Base-by-base conservation (phyloP, 1,139 yeast genomes). In the Sugiyamaella grinbergsii region DNA sequence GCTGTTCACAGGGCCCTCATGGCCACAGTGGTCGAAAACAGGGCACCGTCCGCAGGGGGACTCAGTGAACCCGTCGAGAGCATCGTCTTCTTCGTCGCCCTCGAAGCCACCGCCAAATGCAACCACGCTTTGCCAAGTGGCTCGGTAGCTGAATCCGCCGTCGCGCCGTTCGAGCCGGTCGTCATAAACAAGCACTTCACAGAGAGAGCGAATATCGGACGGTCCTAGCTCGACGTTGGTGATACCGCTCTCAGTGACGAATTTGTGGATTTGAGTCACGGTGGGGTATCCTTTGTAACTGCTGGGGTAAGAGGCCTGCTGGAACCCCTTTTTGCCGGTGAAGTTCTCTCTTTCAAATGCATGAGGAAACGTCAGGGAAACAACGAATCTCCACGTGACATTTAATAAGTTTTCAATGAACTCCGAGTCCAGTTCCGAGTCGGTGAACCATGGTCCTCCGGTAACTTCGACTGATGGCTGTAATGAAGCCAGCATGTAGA, bases 361-460 rank as follows among this genome's bases (percentile, higher is more conserved):
- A 50, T 79, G 73, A 1, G 97, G 97, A 64, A 75, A 87, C 0
- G 96, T 80, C 60, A 79, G 80, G 20, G 82, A 78, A 1, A 90
- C 89, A 5, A 88, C 82, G 67, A 75, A 93, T 61, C 94, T 76
- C 96, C 98, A 93, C 13, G 91, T 82, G 42, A 91, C 93, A 20
- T 88, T 81, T 57, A 88, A 71, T 53, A 93, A 71, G 44, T 89
- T 83, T 60, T 89, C 94, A 54, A 93, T 91, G 65, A 93, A 93
- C 66, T 91, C 98, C 2, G 91, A 83, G 64, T 93, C 99, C 54
- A 93, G 76, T 67, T 93, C 98, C 29, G 91, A 82, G 66, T 94
- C 98, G 0, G 98, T 90, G 68, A 91, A 94, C 98, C 98, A 93
- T 2, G 98, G 98, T 1, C 98, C 99, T 55, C 99, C 99, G 0